Base-by-base conservation (phyloP, 2,329 filamentous ascomycete genomes). In the Epichloe coenophiala region DNA sequence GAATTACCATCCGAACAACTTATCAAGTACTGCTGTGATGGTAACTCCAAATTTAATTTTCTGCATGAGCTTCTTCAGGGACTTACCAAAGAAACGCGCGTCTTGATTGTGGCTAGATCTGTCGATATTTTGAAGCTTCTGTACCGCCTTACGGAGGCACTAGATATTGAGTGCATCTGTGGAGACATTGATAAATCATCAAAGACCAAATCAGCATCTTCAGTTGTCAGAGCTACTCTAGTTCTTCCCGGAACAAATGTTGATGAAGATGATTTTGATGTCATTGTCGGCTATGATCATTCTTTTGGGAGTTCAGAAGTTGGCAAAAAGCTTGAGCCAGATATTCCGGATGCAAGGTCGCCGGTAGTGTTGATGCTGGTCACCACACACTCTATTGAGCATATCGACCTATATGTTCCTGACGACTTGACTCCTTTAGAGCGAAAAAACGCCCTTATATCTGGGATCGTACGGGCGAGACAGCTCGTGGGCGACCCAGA, bases 41-140 rank as follows among this genome's bases (percentile, higher is more conserved):
- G 76, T 9, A 83, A 80, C 60, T 66, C 76, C 50, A 84, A 84
- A 56, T 79, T 77, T 56, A 72, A 71, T 35, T 83, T 84, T 56
- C 57, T 82, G 5, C 73, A 70, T 43, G 77, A 81, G 54, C 65
- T 84, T 3, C 59, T 82, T 33, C 65, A 72, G 19, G 58, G 62
- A 8, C 59, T 81, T 11, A 61, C 65, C 15, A 61, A 65, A 12
- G 66, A 72, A 11, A 71, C 68, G 38, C 74, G 71, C 37, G 61
- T 83, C 7, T 62, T 81, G 13, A 71, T 84, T 23, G 58, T 83
- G 11, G 75, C 71, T 8, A 73, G 73, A 19, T 71, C 73, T 5
- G 69, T 71, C 9, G 66, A 69, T 33, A 64, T 78, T 6, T 62
- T 78, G 40, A 71, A 75, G 33, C 71, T 81, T 35, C 63, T 84